Percentiles rank a stretch among this genome's conserved stretches.
Evolutionary conservation across 1,139 yeast genomes (phyloP).

Genomic region (Eremothecium gossypii): DNA sequence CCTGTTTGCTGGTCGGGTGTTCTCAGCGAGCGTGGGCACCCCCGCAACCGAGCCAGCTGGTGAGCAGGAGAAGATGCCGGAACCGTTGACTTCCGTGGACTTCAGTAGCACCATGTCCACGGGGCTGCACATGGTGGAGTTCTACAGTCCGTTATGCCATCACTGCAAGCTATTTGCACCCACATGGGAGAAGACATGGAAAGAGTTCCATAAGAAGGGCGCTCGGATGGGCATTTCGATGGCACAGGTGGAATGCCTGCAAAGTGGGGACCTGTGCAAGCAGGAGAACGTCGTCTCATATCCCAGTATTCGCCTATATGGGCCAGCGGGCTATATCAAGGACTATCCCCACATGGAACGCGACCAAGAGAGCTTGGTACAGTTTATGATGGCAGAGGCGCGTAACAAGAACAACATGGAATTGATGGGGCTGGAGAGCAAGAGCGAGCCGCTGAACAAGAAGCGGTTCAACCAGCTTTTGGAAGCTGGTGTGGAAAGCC

Average conservation of each 20-base stretch:
- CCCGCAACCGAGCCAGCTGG: no score
- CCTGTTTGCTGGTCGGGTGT: no score
- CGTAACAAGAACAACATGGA: constrained; percentile 37
- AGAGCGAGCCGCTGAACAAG: constrained; percentile 30
- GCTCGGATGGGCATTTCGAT: constrained; percentile 39
- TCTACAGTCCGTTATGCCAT: constrained; percentile 61
- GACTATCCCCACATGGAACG: constrained; percentile 36
- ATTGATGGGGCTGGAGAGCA: constrained; percentile 16
- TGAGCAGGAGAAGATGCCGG: constrained; percentile 10
- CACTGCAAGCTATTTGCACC: constrained; percentile 64
- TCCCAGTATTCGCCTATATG: constrained; percentile 55
- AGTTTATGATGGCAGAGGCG: constrained; percentile 46
- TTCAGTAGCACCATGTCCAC: constrained; percentile 40
- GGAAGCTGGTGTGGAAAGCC: constrained; percentile 41
- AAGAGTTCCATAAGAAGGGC: constrained; percentile 36
- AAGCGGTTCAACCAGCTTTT: constrained; percentile 34
- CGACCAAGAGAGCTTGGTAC: constrained; percentile 37
- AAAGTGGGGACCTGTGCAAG: constrained; percentile 61
- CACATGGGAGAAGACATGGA: constrained; percentile 50
- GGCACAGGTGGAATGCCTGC: constrained; percentile 66
- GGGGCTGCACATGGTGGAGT: constrained; percentile 52
- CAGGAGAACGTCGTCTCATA: constrained; percentile 47
- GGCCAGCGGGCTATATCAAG: constrained; percentile 38
- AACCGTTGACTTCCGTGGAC: constrained; percentile 24
- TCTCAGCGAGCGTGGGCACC: no score